phyloP scores from a whole-genome alignment of 176 grass and related monocot genomes.

The Calamus simplicifolius region DNA sequence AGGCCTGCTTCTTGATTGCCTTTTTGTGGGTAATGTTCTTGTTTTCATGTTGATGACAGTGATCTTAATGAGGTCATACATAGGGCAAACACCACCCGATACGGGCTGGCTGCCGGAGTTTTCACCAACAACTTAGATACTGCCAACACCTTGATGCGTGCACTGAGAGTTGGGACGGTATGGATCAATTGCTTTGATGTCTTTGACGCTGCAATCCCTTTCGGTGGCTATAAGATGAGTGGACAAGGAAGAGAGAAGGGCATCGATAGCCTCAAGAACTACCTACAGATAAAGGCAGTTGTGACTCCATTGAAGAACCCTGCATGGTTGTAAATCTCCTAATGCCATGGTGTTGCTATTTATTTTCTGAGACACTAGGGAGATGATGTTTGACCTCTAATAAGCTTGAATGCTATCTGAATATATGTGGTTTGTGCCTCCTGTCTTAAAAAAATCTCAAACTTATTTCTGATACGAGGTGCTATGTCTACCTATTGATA shows the following conservation, averaged over 20 bases:
- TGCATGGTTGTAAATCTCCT: constrained; percentile 57
- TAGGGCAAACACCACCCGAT: constrained; percentile 42
- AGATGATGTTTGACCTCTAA: no score
- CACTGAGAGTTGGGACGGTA: constrained; percentile 53
- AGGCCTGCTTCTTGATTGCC: neutral
- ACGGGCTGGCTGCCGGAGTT: constrained; percentile 77
- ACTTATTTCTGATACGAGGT: no score
- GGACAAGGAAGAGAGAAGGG: constrained; percentile 81
- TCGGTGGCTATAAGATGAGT: constrained; percentile 94
- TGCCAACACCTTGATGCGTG: constrained; percentile 65
- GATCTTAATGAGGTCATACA: constrained; percentile 62
- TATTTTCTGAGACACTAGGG: no score
- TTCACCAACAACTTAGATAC: constrained; percentile 71
- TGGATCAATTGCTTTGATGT: constrained; percentile 90
- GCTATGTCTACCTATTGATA: no score
- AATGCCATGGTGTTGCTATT: no score
- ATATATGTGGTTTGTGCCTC: no score
- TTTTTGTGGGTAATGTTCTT: neutral
- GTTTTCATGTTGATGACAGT: constrained; percentile 14
- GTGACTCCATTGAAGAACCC: constrained; percentile 62
- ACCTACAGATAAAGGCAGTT: constrained; percentile 82
- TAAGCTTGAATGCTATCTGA: no score
- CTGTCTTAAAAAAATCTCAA: no score
- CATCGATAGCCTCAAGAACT: constrained; percentile 68
- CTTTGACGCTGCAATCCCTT: constrained; percentile 84